These are phyloP conservation scores for Austroboletus novae-zelandiae DNA, from an alignment of 1,284 basidiomycete species.

Conservation along the genomic window DNA sequence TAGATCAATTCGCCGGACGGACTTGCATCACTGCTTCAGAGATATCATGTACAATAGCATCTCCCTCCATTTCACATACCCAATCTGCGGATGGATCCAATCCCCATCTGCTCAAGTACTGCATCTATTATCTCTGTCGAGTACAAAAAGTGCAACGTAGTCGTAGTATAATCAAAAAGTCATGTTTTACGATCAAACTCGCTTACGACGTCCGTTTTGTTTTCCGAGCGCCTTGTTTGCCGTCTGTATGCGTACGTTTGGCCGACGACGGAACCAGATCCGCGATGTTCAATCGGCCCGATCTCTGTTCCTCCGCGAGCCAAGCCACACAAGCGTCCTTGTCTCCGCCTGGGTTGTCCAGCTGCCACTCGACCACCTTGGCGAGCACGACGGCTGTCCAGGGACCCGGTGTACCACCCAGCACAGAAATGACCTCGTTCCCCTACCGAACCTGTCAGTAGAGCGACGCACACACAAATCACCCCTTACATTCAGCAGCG, in stretches of 20 bases:
- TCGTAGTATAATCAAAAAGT: no score
- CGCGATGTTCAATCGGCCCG: slow-evolving; percentile 42
- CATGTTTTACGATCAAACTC: not conserved
- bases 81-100: slow-evolving; percentile 4
- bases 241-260: slow-evolving; percentile 25
- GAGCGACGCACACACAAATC: not conserved
- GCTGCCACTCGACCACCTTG: slow-evolving; percentile 78
- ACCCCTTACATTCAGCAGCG: slow-evolving; percentile 71
- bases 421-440: slow-evolving; percentile 54
- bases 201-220: slow-evolving; percentile 36
- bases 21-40: no score
- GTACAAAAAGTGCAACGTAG: no score
- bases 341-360: slow-evolving; percentile 66
- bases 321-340: slow-evolving; percentile 69
- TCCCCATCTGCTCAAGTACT: slow-evolving; percentile 6
- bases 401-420: slow-evolving; percentile 61
- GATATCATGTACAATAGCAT: no score
- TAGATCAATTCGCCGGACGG: slow-evolving; percentile 8
- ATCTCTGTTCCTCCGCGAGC: slow-evolving; percentile 55
- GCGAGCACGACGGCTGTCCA: slow-evolving; percentile 67
- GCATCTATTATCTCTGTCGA: slow-evolving; percentile 13
- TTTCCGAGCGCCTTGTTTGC: slow-evolving; percentile 43
- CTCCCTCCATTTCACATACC: slow-evolving; percentile 2
- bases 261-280: slow-evolving; percentile 21
- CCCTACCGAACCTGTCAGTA: slow-evolving; percentile 52